Base-by-base conservation (phyloP, 108 stramenopile genomes). In the Pelagomonas calceolata region DNA sequence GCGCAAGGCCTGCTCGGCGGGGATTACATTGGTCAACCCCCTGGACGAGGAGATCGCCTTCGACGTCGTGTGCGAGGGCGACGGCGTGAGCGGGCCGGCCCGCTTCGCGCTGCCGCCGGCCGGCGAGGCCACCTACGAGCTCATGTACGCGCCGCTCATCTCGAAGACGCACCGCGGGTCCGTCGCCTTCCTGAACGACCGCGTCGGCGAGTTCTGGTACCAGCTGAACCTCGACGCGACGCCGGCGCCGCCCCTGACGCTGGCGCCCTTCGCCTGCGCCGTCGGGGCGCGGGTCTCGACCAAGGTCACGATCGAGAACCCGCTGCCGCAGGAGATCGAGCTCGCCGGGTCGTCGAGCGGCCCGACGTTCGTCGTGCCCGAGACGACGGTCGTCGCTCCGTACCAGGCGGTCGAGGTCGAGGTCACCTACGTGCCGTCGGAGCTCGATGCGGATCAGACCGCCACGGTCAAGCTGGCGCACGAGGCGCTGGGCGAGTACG, bases 121-220 rank as follows among this genome's bases (percentile, higher is more conserved):
- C 12, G 78, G 80, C 32, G 32, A 69, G 36, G 77, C 66, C 0
- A 67, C 75, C 34, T 86, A 86, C 79, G 82, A 82, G 68, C 78
- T 86, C 64, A 71, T 79, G 66, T 86, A 82, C 74, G 71, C 78
- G 29, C 85, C 85, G n/a, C 63, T 86, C 63, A 30, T 71, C n/a
- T 80, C 82, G 14, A 64, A 68, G 63, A 33, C 4, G 21, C 73
- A 74, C 63, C 51, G 35, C 12, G 85, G 85, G 30, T 67, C 77
- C 36, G 79, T 86, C 4, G 74, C 71, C 0, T 86, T 86, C 67
- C 44, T 67, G 18, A 73, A 79, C 60, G 82, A 79, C 5, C 29
- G n/a, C 32, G 80, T 81, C 0, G 85, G 85, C 0, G 82, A 86
- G 78, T 73, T 86, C 39, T 86, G 85, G 85, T 86, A 86, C 67